Evolutionary conservation across 768 basidiomycete species (phyloP), one percentile per base, ranked within the genome.

Genomic region (Tulasnella sp.): DNA sequence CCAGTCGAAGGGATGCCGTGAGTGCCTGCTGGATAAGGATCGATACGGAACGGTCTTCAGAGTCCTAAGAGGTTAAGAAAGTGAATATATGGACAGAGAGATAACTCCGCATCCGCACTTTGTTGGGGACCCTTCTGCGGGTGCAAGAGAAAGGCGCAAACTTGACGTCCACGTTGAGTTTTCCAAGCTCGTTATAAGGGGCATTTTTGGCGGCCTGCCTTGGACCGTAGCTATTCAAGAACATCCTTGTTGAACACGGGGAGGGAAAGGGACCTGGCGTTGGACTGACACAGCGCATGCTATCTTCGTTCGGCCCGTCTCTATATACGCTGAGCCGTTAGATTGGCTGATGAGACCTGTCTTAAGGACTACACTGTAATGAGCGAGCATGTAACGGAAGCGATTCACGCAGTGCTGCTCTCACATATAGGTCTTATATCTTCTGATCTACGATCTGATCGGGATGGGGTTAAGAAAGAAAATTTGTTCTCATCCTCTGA

Each of bases 251-350:
- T 52, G 60, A 57, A 38, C 59, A 49, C 24, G 55, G 31, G 49
- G 19, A 46, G 51, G 10, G 53, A 45, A 42, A 21, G n/a, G 43
- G 61, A 55, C 9, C 43, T 50, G 34, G 53, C 61, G 51, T 59
- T 49, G 45, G 42, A 78, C 87, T 66, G 65, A 97, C 93, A 98
- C 89, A 43, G 96, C 92, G 69, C 92, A 96, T 3, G 92, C 92
- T 63, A 99, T 82, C 73, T 99, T 99, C 0, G 89, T 88, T 57
- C 79, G 79, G 59, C 87, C 86, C 1, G 85, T 87, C 72, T 99
- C 96, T 65, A 99, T 87, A 68, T 98, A 99, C 10, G 92, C 92
- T 17, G 92, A 96, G 1, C 96, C 96, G 67, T 92, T 93, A 0
- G 96, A 94, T 71, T 96, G 92, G 62, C 74, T 85, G 55, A 96